Base-by-base conservation (phyloP, 257 asterid genomes). In the Ocimum tenuiflorum region DNA sequence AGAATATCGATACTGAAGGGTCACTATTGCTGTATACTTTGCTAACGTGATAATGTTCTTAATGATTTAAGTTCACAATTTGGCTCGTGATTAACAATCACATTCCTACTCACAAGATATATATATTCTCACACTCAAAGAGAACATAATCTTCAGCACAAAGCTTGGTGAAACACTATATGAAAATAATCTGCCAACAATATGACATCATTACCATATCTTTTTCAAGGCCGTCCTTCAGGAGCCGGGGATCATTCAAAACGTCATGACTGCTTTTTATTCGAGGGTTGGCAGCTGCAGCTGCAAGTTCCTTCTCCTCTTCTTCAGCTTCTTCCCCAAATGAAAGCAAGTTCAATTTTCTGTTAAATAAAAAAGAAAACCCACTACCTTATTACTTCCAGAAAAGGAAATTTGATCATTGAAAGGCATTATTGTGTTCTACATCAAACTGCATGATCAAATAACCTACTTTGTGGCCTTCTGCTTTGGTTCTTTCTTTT, bases 321-420 rank as follows among this genome's bases (percentile, higher is more conserved):
- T 89, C 98, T 72, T 89, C 96, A 73, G 98, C 98, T 82, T 91
- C 98, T 81, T 91, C 98, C 69, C 98, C 98, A 80, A 91, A 91
- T 53, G 97, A 92, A 66, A 92, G 91, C 86, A 89, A 81, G 78
- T 86, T 88, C 88, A 92, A 77, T 79, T 92, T 92, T 78, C 98
- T 91, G 81, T 48, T 27, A 27, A 70, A 66, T 29, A 77, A 49
- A 70, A 18, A 39, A 58, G 67, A 33, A 73, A 55, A 70, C 17
- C 31, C 60, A 68, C 65, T 22, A 57, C 20, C 67, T 33, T 49
- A 60, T 35, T n/a, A 70, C 43, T 38, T 23, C 22, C 8, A 33
- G 15, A 41, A 55, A 3, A n/a, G n/a, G 18, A 49, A 6, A 24
- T 63, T 14, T 61, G 36, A 17, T 29, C 63, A 65, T 57, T 20